Conservation (phyloP, 2,329 filamentous ascomycete genomes). For the Colletotrichum sp. region DNA sequence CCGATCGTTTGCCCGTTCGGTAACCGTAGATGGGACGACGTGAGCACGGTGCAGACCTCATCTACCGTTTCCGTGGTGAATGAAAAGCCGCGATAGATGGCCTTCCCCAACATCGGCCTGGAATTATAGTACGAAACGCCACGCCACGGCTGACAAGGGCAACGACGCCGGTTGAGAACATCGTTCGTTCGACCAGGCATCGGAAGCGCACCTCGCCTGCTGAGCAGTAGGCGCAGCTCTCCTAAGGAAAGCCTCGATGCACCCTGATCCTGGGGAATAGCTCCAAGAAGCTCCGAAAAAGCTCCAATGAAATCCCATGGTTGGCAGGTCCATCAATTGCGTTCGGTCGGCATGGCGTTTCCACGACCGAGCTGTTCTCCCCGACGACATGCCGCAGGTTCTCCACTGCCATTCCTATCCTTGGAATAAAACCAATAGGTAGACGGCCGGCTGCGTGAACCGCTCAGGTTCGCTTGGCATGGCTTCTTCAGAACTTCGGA, state of each 20-base stretch:
- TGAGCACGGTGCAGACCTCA: slow-evolving; percentile 2
- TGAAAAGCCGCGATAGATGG: not conserved
- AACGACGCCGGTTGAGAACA: not conserved
- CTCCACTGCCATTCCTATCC: not conserved
- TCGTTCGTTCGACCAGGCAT: not conserved
- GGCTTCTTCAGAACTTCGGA: not conserved
- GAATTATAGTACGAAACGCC: not conserved
- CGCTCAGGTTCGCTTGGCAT: not conserved
- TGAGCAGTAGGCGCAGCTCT: not conserved
- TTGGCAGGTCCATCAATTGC: not conserved
- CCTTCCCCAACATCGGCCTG: not conserved
- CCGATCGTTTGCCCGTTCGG: not conserved
- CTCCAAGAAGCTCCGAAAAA: not conserved
- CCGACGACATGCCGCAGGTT: not conserved
- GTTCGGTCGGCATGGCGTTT: not conserved
- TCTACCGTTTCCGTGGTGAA: slow-evolving; percentile 19
- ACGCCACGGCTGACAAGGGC: not conserved
- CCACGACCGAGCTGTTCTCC: not conserved
- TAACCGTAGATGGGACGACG: not conserved
- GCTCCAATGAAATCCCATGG: not conserved
- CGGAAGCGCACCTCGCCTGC: not conserved
- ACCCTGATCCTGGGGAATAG: not conserved
- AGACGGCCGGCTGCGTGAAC: not conserved
- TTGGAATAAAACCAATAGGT: not conserved
- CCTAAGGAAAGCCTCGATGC: not conserved